Base-by-base conservation (phyloP, 352 stramenopile species). In the Pythium graminicola region DNA sequence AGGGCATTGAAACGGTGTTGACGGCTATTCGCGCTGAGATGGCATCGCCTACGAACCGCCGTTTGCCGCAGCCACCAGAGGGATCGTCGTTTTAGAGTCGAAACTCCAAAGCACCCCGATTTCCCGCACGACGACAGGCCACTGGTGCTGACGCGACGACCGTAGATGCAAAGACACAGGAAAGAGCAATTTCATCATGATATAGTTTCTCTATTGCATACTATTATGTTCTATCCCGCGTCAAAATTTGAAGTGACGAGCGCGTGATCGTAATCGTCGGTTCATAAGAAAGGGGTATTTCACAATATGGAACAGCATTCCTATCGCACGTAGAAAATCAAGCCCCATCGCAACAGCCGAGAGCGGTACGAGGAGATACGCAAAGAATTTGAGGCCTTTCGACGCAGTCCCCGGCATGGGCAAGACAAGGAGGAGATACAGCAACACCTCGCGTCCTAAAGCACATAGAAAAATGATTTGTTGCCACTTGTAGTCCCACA, bases 11-110 rank as follows among this genome's bases (percentile, higher is more conserved):
- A 65, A 79, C 86, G 48, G 86, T 96, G 53, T 64, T 97, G 9
- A 85, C 96, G 42, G 81, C 77, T 23, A 76, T 97, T 42, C 88
- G 89, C 43, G 85, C 83, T 46, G 85, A 95, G 69, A 97, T 97
- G 88, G 80, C 73, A 28, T 85, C 77, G 50, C 72, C 78, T 23
- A 86, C 73, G 44, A 97, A 96, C 71, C 79, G 85, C 66, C 82
- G 86, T 59, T 76, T 97, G 55, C 86, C 87, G 47, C 89, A 96
- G 68, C 89, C 89, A 38, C 80, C 87, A 64, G 89, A 96, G 74
- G 89, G 89, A 46, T 65, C 81, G 53, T 88, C 81, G 62, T 97
- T 97, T 83, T 97, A 94, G 70, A 84, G 42, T 17, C 22, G 26
- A 6, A 11, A 7, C 39, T 42, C 19, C 10, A 49, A 16, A 43